A percentile compares a stretch with the other conserved stretches of the same genome.
These are phyloP conservation scores for Candida wancherniae DNA, from an alignment of 805 yeast genomes.

Conservation along the genomic window DNA sequence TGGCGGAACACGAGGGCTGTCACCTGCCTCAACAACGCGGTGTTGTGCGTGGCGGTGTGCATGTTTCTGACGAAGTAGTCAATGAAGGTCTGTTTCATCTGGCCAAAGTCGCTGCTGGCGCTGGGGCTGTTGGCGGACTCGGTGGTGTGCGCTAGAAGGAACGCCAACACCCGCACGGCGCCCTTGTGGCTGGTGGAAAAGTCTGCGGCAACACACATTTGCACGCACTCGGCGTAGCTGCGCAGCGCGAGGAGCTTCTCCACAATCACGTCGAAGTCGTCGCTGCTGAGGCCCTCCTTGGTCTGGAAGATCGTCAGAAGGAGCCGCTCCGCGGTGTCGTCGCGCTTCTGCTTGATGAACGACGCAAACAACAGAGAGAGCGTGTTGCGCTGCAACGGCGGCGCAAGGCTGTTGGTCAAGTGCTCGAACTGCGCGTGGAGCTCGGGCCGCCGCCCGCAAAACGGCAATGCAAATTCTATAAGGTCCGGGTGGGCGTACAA, in stretches of 20 bases:
- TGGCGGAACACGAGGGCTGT: conserved; percentile 17
- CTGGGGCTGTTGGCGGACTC: background rate
- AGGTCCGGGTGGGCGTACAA: conserved; percentile 7
- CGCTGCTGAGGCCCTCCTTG: conserved; percentile 20
- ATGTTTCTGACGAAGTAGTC: conserved; percentile 2
- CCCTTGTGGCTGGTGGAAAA: conserved; percentile 23
- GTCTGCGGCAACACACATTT: conserved; percentile 18
- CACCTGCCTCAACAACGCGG: conserved; percentile 9
- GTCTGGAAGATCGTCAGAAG: conserved; percentile 27
- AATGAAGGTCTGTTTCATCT: conserved; percentile 2
- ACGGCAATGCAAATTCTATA: conserved; percentile 14
- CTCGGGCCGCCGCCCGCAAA: conserved; percentile 17
- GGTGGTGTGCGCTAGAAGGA: conserved; percentile 3
- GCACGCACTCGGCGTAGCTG: conserved; percentile 22
- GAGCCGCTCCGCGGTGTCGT: conserved; percentile 26
- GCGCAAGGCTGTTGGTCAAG: conserved; percentile 19
- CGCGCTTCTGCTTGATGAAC: conserved; percentile 25
- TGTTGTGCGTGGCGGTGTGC: conserved; percentile 1
- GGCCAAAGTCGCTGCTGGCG: background rate
- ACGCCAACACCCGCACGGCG: conserved; percentile 19
- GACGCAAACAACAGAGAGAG: conserved; percentile 29
- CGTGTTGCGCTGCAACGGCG: conserved; percentile 31
- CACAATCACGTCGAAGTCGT: conserved; percentile 27
- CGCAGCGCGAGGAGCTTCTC: conserved; percentile 22
- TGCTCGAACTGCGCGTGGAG: conserved; percentile 13